Conservation (phyloP, 176 grass and related monocot species). For the Urochloa ruziziensis region DNA sequence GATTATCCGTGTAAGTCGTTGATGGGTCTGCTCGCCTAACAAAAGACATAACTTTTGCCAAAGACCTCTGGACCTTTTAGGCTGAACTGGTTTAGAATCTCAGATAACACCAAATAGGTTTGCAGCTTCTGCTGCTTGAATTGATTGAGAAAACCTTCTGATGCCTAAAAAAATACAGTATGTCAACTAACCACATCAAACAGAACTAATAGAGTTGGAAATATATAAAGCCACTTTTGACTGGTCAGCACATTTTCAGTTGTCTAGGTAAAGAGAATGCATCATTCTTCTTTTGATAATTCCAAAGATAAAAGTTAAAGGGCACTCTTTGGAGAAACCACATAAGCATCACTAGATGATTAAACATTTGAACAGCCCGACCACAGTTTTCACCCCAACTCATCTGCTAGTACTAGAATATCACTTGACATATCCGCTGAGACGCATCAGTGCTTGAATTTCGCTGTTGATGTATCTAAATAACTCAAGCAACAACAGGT, state of each 20-base stretch:
- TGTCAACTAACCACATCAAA: constrained; percentile 5
- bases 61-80: constrained; percentile 1
- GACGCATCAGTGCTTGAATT: not conserved
- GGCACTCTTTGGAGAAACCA: not conserved
- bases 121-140: constrained; percentile 13
- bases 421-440: not conserved
- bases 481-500: not conserved
- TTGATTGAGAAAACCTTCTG: not conserved
- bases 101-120: not conserved
- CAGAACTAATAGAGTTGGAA: constrained; percentile 2
- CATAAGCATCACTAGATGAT: not conserved
- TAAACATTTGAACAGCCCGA: not conserved
- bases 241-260: not conserved
- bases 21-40: constrained; percentile 21
- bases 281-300: constrained; percentile 19
- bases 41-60: constrained; percentile 47
- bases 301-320: not conserved
- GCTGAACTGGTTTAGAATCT: not conserved
- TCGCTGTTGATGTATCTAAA: not conserved
- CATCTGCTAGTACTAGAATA: not conserved
- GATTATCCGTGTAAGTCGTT: constrained; percentile 41
- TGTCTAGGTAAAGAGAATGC: not conserved
- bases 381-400: not conserved
- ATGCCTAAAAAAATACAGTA: constrained; percentile 14
- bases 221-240: constrained; percentile 9